Base-by-base conservation (phyloP, 495 filamentous ascomycete species). In the Neohortaea acidophila region DNA sequence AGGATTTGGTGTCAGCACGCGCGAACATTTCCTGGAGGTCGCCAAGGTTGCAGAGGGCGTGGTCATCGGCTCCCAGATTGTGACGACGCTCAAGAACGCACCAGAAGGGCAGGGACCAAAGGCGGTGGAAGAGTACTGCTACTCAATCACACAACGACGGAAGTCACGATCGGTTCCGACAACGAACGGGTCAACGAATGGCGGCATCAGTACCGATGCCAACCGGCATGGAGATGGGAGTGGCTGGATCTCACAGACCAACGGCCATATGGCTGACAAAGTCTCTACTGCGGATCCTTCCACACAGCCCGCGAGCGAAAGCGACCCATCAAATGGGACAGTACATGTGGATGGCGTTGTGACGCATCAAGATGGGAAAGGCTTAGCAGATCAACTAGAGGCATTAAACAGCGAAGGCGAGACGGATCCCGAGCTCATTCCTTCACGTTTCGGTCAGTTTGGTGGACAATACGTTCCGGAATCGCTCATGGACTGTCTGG, bases 381-480 rank as follows among this genome's bases (percentile, higher is more conserved):
- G 77, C 7, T 56, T 82, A 6, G 69, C 60, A 28, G 81, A 84
- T 47, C 77, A 87, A 52, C 59, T 87, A 17, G 77, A 80, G 37
- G 76, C 81, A 8, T 57, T 84, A 3, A 85, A 84, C 34, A 59
- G 60, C 20, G 39, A 59, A 31, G 61, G 54, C 15, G 52, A 52
- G 11, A 64, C 65, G 23, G 63, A 74, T 29, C 58, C 51, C 14
- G 63, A 58, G 24, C 69, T 71, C 38, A 64, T 79, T 22, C 84
- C 87, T 2, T 72, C 81, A 36, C 77, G 87, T 11, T 99, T 99
- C 51, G 89, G 89, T 41, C 82, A 94, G 58, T 99, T 93, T 47
- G 89, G 89, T 49, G 89, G 89, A n/a, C 89, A 96, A 58, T 99
- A 96, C 51, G 87, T 99, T 0, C 91, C 89, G 1, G 89, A 99